Evolutionary conservation across 2,329 filamentous ascomycete species (phyloP).

Genomic region (Ophiostoma sp.): DNA sequence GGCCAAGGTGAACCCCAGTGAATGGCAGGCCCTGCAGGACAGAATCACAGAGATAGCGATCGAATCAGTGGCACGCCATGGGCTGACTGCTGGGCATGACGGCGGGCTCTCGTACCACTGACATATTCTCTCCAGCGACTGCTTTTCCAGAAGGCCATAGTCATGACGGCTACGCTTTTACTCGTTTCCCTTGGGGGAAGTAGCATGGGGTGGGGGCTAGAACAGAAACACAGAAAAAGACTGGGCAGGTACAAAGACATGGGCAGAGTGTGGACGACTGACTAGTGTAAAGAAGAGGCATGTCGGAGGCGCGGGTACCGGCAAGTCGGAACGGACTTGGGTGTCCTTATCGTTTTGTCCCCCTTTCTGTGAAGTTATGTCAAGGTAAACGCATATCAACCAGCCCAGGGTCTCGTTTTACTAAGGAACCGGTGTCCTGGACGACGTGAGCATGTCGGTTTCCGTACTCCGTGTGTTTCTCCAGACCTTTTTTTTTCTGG

Average conservation of each 20-base stretch:
- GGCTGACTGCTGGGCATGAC: background rate
- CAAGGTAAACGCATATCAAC: background rate
- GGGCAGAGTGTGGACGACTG: background rate
- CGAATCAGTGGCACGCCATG: background rate
- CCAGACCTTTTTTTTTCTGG: background rate
- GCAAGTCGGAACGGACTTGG: constrained; percentile 12
- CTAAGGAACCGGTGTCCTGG: background rate
- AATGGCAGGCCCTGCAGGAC: too few relatives aligned
- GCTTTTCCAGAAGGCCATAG: constrained; percentile 16
- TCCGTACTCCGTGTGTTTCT: constrained; percentile 10
- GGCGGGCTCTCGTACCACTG: constrained; percentile 1
- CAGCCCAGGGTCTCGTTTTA: background rate
- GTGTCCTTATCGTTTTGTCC: background rate
- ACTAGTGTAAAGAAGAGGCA: background rate
- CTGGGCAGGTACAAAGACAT: background rate
- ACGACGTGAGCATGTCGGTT: constrained; percentile 20
- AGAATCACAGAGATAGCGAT: background rate
- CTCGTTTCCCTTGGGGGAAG: background rate
- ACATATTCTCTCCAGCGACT: background rate
- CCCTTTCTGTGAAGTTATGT: background rate
- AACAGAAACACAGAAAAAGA: background rate
- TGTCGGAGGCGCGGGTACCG: constrained; percentile 9
- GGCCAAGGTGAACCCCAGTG: background rate
- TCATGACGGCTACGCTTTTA: constrained; percentile 6
- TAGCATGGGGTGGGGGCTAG: background rate